These are phyloP conservation scores for Albophoma yamanashiensis DNA, from an alignment of 2,329 filamentous ascomycete species.

Conservation along the genomic window DNA sequence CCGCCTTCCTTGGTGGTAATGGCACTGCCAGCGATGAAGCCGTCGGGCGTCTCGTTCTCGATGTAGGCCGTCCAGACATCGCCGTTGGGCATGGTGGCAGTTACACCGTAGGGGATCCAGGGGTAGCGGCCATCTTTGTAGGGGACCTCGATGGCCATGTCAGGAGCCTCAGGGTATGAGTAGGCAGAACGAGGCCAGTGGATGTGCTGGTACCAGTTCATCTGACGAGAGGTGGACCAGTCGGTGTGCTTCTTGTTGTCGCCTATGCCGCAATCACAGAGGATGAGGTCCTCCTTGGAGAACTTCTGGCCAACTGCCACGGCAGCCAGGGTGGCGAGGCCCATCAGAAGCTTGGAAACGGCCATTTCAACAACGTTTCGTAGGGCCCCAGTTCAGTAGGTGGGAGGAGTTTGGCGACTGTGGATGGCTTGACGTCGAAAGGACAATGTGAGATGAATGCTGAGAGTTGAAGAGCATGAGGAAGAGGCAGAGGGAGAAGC, in stretches of 20 bases:
- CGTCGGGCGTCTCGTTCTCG: slow-evolving; percentile 27
- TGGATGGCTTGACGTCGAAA: background rate
- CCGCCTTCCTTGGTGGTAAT: slow-evolving; percentile 28
- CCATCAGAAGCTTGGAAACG: slow-evolving; percentile 9
- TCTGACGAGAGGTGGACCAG: slow-evolving; percentile 32
- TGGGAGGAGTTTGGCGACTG: background rate
- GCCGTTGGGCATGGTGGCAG: slow-evolving; percentile 26
- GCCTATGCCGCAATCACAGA: slow-evolving; percentile 31
- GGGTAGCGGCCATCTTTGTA: slow-evolving; percentile 26
- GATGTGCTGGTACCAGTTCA: slow-evolving; percentile 31
- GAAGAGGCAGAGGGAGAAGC: background rate
- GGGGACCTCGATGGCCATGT: slow-evolving; percentile 27
- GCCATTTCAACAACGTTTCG: slow-evolving; percentile 10
- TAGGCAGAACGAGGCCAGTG: slow-evolving; percentile 23
- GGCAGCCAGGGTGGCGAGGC: slow-evolving; percentile 11
- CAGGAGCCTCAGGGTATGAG: slow-evolving; percentile 22
- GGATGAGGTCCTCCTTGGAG: slow-evolving; percentile 24
- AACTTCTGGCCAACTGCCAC: slow-evolving; percentile 13
- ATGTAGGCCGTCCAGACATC: slow-evolving; percentile 31
- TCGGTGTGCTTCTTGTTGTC: slow-evolving; percentile 25
- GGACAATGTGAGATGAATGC: background rate
- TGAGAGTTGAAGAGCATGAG: background rate
- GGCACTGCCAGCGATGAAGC: slow-evolving; percentile 26
- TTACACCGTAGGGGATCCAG: slow-evolving; percentile 25
- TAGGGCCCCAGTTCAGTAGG: background rate